Evolutionary conservation across 495 filamentous ascomycete genomes (phyloP), one percentile per base, ranked within the genome.

Genomic region (Penicillium coffeae): DNA sequence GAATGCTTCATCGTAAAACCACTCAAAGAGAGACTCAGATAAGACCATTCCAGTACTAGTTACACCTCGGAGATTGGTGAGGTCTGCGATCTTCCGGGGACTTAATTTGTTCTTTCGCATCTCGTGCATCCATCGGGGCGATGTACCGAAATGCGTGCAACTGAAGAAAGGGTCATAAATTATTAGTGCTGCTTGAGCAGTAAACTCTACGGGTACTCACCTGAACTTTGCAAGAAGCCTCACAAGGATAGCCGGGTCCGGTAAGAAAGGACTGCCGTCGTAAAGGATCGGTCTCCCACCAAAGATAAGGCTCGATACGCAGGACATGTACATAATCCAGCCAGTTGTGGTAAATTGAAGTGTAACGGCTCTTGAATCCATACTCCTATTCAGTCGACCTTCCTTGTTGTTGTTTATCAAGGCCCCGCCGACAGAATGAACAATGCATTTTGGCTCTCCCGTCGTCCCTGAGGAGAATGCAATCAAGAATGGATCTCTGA

Each of bases 241-340:
- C 40, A 89, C 62, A 48, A 88, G 79, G 10, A 81, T 74, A 18
- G 58, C 69, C 2, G 78, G n/a, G n/a, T n/a, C n/a, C n/a, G n/a
- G n/a, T n/a, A n/a, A n/a, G n/a, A n/a, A n/a, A n/a, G n/a, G n/a
- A n/a, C n/a, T n/a, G n/a, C n/a, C 60, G 52, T 83, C 76, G 0
- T 86, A 86, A 42, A 80, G 66, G 62, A 91, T 89, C 1, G 87
- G 87, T 8, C 80, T 86, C 8, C 87, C 87, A 60, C 90, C 87
- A 62, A 90, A 91, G 6, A 89, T 62, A 89, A 68, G 3, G 65
- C 60, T 16, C 64, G 65, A 18, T 85, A 66, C 42, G 71, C 73
- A 10, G n/a, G 76, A 63, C 14, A 88, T 64, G 62, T 90, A 91
- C 87, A 91, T 91, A 59, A 91, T 90, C 88, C 88, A 92, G 2